Conservation (phyloP, 2,329 filamentous ascomycete genomes). For the Amphichorda felina region DNA sequence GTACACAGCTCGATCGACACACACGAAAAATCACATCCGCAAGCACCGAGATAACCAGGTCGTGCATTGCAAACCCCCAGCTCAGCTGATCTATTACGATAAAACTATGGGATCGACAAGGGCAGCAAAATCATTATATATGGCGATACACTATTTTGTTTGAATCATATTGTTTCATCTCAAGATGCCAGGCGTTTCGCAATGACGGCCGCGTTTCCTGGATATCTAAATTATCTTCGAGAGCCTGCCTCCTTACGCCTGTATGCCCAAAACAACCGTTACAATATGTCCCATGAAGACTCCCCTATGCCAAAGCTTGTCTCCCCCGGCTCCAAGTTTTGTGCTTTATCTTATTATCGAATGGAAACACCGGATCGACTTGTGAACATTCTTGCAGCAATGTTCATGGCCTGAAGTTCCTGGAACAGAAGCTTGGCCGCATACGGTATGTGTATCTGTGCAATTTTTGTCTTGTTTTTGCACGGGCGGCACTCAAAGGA, state of each 20-base stretch:
- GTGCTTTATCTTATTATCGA: slow-evolving; percentile 26
- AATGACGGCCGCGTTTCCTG: not conserved
- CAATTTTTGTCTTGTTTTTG: slow-evolving; percentile 98
- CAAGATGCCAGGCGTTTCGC: not conserved
- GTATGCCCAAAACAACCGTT: slow-evolving; percentile 1
- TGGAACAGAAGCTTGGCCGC: slow-evolving; percentile 97
- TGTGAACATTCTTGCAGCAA: slow-evolving; percentile 94
- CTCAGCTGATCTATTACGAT: no score
- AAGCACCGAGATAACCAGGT: not conserved
- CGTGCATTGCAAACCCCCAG: no score
- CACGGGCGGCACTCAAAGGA: slow-evolving; percentile 95
- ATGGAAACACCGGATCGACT: slow-evolving; percentile 66
- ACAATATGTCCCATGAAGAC: not conserved
- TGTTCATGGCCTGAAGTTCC: slow-evolving; percentile 96
- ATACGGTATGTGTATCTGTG: slow-evolving; percentile 95
- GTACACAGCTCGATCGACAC: slow-evolving; percentile 38
- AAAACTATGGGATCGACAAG: no score
- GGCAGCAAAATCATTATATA: no score
- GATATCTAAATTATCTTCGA: not conserved
- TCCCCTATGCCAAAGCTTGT: not conserved
- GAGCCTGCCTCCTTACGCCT: not conserved
- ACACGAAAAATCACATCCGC: not conserved
- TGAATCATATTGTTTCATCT: not conserved
- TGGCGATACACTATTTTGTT: no score
- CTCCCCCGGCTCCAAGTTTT: not conserved